Evolutionary conservation across 371 early-diverging fungal genomes (phyloP).

Genomic region (Mortierella sp.): DNA sequence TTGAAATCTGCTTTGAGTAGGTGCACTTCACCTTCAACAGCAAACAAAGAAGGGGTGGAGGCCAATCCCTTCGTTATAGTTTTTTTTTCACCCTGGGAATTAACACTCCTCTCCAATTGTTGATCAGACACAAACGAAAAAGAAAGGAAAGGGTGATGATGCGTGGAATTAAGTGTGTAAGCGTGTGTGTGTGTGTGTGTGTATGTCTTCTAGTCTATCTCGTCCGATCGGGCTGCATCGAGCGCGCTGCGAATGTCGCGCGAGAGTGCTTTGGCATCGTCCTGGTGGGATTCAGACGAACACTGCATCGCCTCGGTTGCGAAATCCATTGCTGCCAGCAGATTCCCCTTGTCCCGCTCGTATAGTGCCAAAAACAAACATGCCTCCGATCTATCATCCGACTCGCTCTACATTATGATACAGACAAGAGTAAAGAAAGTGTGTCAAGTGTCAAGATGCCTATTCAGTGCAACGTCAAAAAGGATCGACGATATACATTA

Average conservation of each 20-base stretch:
- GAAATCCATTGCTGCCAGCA: conserved; percentile 61
- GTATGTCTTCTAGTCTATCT: conserved; percentile 19
- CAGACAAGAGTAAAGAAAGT: not conserved
- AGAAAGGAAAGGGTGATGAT: no score
- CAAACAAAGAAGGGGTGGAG: no score
- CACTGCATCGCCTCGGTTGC: conserved; percentile 60
- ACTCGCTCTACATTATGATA: conserved; percentile 46
- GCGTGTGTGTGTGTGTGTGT: no score
- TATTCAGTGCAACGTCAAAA: not conserved
- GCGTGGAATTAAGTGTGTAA: no score
- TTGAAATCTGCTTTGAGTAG: no score
- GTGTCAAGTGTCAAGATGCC: no score
- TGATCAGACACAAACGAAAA: no score
- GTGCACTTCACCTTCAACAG: no score
- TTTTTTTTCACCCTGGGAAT: no score
- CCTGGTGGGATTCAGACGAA: conserved; percentile 63
- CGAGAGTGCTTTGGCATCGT: conserved; percentile 60
- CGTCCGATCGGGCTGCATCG: conserved; percentile 21
- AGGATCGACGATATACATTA: no score
- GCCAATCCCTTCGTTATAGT: no score
- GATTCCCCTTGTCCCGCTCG: conserved; percentile 64
- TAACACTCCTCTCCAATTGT: no score
- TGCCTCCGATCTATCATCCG: conserved; percentile 71
- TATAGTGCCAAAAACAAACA: conserved; percentile 70
- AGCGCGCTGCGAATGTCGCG: conserved; percentile 58